Evolutionary conservation across 208 protist genomes (phyloP), one percentile per base, ranked within the genome.

Genomic region (Trypanosoma boissoni): DNA sequence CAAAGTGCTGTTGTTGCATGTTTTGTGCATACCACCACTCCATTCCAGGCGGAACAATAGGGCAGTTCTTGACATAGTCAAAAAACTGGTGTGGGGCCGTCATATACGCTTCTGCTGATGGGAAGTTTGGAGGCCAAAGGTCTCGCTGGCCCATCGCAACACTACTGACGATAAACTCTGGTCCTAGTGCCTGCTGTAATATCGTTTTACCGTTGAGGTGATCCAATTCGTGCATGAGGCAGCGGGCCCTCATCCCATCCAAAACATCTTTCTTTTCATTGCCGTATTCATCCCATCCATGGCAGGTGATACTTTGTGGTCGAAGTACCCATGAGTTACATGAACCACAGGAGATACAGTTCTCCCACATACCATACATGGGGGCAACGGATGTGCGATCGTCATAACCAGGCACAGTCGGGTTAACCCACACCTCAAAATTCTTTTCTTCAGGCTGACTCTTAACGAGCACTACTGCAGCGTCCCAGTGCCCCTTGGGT

Each of bases 291-390:
- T 96, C 86, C 41, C 31, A 65, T 21, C 80, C 86, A 29, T n/a
- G 58, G 69, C 86, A 92, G 0, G 76, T 86, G 45, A 96, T 83
- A 36, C 69, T 68, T 67, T 93, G 85, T 42, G 90, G 86, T 16
- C 90, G 83, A 24, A 92, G 36, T 37, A 93, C 80, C 86, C 90
- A 96, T 27, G 86, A 86, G 26, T 48, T 64, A 43, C 68, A 75
- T 2, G 82, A 70, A 0, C 84, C 86, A 34, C 86, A 92, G 12
- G 79, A 89, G 31, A 94, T 84, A 63, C 86, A 93, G 68, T 92
- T 96, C 64, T 96, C 86, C 90, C 90, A 96, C 90, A 94, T 96
- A 39, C 90, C 90, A 51, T 91, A 93, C 88, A 95, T 92, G 7
- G 88, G 78, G 12, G 88, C 88, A 18, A 91, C 68, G 10, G 84